Evolutionary conservation across 2,329 filamentous ascomycete species (phyloP), one percentile per base, ranked within the genome.

Genomic region (Paecilomyces sp.): DNA sequence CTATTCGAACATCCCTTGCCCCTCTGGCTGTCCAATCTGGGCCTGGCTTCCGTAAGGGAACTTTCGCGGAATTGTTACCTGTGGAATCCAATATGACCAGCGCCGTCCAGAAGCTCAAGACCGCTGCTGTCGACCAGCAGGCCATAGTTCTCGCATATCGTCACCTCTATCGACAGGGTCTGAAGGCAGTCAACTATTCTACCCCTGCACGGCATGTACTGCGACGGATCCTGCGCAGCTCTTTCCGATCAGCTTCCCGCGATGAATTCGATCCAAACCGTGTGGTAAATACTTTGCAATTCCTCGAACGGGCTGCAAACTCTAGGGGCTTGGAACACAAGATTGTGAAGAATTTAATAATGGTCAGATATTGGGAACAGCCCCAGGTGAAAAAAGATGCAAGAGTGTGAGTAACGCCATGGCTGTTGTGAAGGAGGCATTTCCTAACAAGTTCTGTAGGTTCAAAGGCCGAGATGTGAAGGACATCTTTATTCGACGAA

Each of bases 181-280:
- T 87, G 22, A 79, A 79, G 57, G 83, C 83, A 3, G 74, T 86
- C 57, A 80, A 82, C 59, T 85, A 83, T 71, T 80, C 84, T 1
- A 80, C 77, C 55, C 85, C 85, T 11, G 78, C 80, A 22, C 82
- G 84, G 58, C 80, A 81, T 71, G 78, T 82, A 2, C 69, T 85
- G 18, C 79, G 79, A 56, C 72, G 79, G 57, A 75, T 72, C 30
- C 63, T 81, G 50, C 74, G 75, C 56, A 70, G 70, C 8, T 66
- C 77, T 28, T 81, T 80, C 68, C 74, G 78, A 59, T 70, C 70
- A 12, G 71, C 69, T 28, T 63, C 71, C 8, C 58, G 62, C 8
- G 58, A 69, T 24, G 72, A 76, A 6, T 79, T 79, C 59, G 68
- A 78, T 62, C 66, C 71, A 11, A 62, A 67, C 1, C 74, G 70